Percentiles rank a stretch among this genome's conserved stretches.
Evolutionary conservation across 1,284 basidiomycete species (phyloP).

Genomic region (Neonothopanus nambi): DNA sequence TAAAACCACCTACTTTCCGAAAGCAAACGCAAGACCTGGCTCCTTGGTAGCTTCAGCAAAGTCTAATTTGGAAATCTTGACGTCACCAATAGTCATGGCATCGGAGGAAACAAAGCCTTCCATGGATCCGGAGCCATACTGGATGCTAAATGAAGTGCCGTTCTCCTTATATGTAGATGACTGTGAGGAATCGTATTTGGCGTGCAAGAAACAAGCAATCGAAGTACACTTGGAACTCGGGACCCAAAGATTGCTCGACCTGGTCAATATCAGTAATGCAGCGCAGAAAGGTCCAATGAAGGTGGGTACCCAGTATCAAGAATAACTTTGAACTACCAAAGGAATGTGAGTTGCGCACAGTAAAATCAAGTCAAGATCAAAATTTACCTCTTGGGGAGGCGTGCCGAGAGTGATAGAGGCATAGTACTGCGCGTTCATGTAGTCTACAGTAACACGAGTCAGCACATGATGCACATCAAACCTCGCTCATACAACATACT

Average conservation of each 20-base stretch:
- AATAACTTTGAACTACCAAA: conserved; percentile 80
- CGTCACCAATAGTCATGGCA: conserved; percentile 80
- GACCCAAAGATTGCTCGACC: conserved; percentile 93
- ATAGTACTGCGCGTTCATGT: conserved; percentile 98
- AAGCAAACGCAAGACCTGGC: conserved; percentile 96
- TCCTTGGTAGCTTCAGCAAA: conserved; percentile 98
- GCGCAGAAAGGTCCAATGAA: background rate
- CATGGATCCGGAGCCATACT: conserved; percentile 97
- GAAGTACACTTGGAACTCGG: conserved; percentile 88
- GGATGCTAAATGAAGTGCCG: conserved; percentile 89
- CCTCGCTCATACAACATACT: conserved; percentile 56
- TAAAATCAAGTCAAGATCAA: background rate
- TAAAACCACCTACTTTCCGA: conserved; percentile 78
- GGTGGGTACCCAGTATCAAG: conserved; percentile 77
- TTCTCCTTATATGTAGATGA: conserved; percentile 94
- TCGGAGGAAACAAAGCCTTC: conserved; percentile 96
- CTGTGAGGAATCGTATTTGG: conserved; percentile 86
- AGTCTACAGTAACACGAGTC: conserved; percentile 55
- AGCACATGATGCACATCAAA: conserved; percentile 2
- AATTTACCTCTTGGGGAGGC: conserved; percentile 71
- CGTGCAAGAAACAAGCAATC: conserved; percentile 97
- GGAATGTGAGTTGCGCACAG: conserved; percentile 12
- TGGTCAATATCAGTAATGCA: conserved; percentile 27
- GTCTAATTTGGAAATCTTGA: conserved; percentile 77
- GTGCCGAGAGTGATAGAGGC: conserved; percentile 84